Base-by-base conservation (phyloP, 257 asterid genomes). In the Solanum paucissectum region DNA sequence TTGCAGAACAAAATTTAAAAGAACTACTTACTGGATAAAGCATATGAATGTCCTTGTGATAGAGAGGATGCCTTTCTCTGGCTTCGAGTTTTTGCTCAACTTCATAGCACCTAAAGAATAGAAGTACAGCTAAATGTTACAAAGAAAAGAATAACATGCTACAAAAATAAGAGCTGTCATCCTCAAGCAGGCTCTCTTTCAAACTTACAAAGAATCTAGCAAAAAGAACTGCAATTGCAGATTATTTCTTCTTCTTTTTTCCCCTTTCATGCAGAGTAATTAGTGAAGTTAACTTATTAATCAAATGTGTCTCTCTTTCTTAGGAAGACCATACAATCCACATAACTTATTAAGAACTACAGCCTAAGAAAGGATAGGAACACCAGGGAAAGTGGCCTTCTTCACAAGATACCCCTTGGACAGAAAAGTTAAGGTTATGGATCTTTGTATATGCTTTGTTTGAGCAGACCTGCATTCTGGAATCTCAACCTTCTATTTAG, bases 61-160 rank as follows among this genome's bases (percentile, higher is more conserved):
- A 75, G 79, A 90, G 76, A 86, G 99, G 99, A 90, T 97, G 99
- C 88, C 98, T 94, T 92, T 97, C 99, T 90, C 98, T 90, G 87
- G 93, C 99, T 38, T 95, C 98, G 20, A 94, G 98, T 88, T 90
- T 93, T 88, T 93, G 93, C 90, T 97, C 99, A 84, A 95, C 93
- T 69, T 95, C 98, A 83, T 95, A 93, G 93, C 99, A 95, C 91
- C 99, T 97, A 62, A 87, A 66, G 85, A 46, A 49, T 81, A 81
- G 13, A 21, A 46, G 68, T 49, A 46, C 68, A 81, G 85, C 23
- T 81, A 81, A 81, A 7, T 29, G 85, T 81, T 29, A 42, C 62
- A 25, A 77, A 77, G 23, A 44, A 79, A 77, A 23, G 33, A 76
- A 18, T 27, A 81, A 25, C 9, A 29, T 46, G 68, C 85, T 27